Conservation (phyloP, 2,329 filamentous ascomycete species). For the Aspergillus awamori region DNA sequence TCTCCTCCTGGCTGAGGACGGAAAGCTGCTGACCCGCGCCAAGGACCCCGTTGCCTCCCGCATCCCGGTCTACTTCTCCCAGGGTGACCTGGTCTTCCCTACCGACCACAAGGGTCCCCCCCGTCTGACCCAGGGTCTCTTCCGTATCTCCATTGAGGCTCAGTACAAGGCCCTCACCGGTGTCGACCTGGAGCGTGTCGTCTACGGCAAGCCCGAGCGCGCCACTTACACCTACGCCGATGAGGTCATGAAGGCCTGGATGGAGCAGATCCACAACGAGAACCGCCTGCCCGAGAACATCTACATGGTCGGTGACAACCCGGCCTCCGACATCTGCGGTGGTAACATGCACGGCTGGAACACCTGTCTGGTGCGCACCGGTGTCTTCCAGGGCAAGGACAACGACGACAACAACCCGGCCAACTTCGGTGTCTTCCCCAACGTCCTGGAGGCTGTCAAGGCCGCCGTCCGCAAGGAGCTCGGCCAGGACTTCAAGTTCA, state of each 20-base stretch:
- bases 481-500: constrained; percentile 72
- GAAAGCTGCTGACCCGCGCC: constrained; percentile 65
- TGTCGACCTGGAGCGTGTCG: constrained; percentile 71
- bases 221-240: constrained; percentile 81
- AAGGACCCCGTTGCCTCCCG: constrained; percentile 67
- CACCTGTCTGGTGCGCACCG: constrained; percentile 75
- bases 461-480: constrained; percentile 69
- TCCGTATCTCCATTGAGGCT: constrained; percentile 73
- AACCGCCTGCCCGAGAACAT: constrained; percentile 69
- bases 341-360: constrained; percentile 84
- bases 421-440: constrained; percentile 74
- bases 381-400: constrained; percentile 75
- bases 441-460: constrained; percentile 72
- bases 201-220: constrained; percentile 74
- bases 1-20: constrained; percentile 68
- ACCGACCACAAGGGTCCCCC: constrained; percentile 64
- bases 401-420: constrained; percentile 78
- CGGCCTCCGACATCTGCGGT: constrained; percentile 72
- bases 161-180: constrained; percentile 67
- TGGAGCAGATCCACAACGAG: constrained; percentile 74
- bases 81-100: constrained; percentile 67
- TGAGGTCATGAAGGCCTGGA: constrained; percentile 72
- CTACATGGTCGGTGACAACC: constrained; percentile 79
- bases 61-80: constrained; percentile 75
- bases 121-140: constrained; percentile 73